Evolutionary conservation across 345 rosid species (phyloP).

Genomic region (Bruguiera sexangula): DNA sequence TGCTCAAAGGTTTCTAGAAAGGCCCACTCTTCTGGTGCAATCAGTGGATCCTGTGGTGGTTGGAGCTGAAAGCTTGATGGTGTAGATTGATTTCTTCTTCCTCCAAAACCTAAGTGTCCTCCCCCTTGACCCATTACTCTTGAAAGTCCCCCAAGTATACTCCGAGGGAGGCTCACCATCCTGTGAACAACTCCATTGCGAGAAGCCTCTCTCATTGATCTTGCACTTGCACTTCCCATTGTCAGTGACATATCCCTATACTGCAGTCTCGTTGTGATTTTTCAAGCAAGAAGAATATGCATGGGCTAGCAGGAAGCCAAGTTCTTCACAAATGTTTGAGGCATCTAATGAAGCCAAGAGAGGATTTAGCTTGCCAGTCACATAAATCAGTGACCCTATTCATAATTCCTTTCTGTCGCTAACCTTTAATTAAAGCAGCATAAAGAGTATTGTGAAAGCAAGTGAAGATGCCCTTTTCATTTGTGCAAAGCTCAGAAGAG

Average conservation of each 20-base stretch:
- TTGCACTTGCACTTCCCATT: conserved; percentile 20
- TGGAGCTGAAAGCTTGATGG: conserved; percentile 23
- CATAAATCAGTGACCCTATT: conserved; percentile 3
- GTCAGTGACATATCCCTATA: conserved; percentile 11
- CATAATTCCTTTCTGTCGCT: conserved; percentile 10
- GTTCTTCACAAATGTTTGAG: neutral
- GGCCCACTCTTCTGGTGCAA: conserved; percentile 39
- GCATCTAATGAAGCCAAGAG: neutral
- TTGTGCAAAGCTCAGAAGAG: conserved; percentile 16
- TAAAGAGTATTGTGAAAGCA: conserved; percentile 14
- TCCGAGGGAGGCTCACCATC: conserved; percentile 50
- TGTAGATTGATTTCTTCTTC: conserved; percentile 35
- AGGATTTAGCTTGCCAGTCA: neutral
- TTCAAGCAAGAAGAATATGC: neutral
- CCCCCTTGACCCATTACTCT: conserved; percentile 37
- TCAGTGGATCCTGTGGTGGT: conserved; percentile 22
- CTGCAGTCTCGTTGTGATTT: neutral
- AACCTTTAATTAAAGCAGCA: conserved; percentile 23
- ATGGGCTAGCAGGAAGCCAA: neutral
- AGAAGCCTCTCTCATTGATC: conserved; percentile 29
- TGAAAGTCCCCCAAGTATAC: conserved; percentile 43
- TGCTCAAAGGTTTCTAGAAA: conserved; percentile 50
- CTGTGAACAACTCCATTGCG: conserved; percentile 40
- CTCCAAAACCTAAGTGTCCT: conserved; percentile 25
- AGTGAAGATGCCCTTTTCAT: conserved; percentile 27